Percentiles rank a stretch among this genome's conserved stretches.
phyloP scores from a whole-genome alignment of 228 moss, liverwort and hornwort species.

The Sphagnum fallax region DNA sequence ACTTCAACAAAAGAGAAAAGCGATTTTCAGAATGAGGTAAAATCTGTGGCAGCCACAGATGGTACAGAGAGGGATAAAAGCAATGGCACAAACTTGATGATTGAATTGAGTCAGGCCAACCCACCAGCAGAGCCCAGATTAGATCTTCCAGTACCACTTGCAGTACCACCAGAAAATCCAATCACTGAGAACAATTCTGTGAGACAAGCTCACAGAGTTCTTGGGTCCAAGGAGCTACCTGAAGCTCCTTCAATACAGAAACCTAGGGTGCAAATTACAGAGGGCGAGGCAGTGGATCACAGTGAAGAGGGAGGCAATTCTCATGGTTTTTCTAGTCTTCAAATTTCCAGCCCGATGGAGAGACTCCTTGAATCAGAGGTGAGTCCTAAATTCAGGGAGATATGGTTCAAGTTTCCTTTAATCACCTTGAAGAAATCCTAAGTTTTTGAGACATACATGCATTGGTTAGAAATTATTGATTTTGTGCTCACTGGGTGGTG shows the following conservation, averaged over 20 bases:
- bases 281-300: not conserved
- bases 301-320: not conserved
- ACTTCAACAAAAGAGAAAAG: not conserved
- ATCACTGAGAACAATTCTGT: not conserved
- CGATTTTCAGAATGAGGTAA: not conserved
- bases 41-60: no score
- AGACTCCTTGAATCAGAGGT: not conserved
- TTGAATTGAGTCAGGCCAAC: no score
- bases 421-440: not conserved
- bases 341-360: not conserved
- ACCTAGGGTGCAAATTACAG: not conserved
- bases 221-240: not conserved
- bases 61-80: no score
- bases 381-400: not conserved
- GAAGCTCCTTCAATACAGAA: not conserved
- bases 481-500: not conserved
- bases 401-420: not conserved
- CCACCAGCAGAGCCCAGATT: no score
- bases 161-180: not conserved
- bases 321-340: not conserved
- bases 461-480: not conserved
- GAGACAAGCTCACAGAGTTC: not conserved
- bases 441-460: not conserved
- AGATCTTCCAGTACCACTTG: not conserved
- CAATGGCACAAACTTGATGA: no score